Evolutionary conservation across 805 yeast genomes (phyloP).

Genomic region (Yarrowia sp.): DNA sequence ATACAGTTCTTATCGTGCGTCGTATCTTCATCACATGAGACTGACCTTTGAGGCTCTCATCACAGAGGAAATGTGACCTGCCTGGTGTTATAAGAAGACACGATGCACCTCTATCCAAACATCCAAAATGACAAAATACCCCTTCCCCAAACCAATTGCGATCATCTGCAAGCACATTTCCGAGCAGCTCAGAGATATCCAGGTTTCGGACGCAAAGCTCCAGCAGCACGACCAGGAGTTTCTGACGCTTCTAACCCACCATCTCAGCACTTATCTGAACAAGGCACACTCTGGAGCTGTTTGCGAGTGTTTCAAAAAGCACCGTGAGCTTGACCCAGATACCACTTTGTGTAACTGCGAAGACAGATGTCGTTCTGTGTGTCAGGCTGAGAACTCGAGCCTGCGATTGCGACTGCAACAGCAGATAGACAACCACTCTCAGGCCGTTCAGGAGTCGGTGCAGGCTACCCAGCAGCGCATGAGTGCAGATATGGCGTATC

Average conservation of each 20-base stretch:
- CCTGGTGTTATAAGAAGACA: no score
- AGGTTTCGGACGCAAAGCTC: background rate
- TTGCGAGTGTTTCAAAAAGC: background rate
- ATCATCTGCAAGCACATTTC: slow-evolving; percentile 8
- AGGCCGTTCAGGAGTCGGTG: background rate
- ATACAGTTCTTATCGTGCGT: no score
- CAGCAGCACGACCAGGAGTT: background rate
- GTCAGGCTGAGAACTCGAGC: background rate
- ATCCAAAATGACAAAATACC: background rate
- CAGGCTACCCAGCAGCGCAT: background rate
- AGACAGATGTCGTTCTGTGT: background rate
- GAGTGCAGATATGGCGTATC: background rate
- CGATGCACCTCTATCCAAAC: no score
- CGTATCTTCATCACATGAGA: no score
- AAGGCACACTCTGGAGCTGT: background rate
- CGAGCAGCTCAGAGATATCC: background rate
- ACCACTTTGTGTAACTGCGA: background rate
- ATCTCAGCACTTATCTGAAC: background rate
- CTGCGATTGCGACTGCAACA: background rate
- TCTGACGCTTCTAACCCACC: background rate
- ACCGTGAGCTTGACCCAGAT: background rate
- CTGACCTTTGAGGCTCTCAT: no score
- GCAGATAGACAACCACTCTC: background rate
- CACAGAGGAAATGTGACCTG: no score
- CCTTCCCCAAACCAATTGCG: background rate